Conservation (phyloP, 345 rosid genomes). For the Citrus mangshanensis region DNA sequence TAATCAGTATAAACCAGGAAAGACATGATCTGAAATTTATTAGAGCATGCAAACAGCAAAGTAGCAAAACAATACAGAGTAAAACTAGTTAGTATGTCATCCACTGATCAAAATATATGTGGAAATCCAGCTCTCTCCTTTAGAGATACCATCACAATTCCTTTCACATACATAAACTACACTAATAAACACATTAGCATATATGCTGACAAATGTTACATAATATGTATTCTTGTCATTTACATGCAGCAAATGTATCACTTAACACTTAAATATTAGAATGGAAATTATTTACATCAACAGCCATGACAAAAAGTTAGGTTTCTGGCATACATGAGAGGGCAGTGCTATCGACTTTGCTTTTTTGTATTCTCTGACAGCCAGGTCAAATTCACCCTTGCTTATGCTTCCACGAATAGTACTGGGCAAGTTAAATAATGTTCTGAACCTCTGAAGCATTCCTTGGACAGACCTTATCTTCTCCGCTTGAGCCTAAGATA, state of each 20-base stretch:
- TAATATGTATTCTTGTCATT: not conserved
- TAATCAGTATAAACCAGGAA: not conserved
- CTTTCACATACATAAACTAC: not conserved
- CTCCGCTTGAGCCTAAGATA: conserved; percentile 90
- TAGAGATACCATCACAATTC: not conserved
- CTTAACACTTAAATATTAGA: not conserved
- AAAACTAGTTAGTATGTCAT: not conserved
- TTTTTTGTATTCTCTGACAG: conserved; percentile 96
- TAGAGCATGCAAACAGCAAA: not conserved
- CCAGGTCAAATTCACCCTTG: conserved; percentile 96
- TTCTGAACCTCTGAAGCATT: conserved; percentile 95
- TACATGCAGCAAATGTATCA: not conserved
- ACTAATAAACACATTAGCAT: not conserved
- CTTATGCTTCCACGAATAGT: conserved; percentile 87
- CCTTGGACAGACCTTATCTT: conserved; percentile 98
- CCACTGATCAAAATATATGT: not conserved
- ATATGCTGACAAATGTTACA: not conserved
- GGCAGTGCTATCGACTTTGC: conserved; percentile 97
- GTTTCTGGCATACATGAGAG: conserved; percentile 66
- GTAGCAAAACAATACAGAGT: not conserved
- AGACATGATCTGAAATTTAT: not conserved
- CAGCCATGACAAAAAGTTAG: conserved; percentile 5
- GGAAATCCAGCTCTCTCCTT: not conserved
- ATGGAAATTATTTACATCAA: not conserved
- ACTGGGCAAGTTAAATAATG: conserved; percentile 93